Base-by-base conservation (phyloP, 208 protist species). In the Acanthamoeba divionensis region DNA sequence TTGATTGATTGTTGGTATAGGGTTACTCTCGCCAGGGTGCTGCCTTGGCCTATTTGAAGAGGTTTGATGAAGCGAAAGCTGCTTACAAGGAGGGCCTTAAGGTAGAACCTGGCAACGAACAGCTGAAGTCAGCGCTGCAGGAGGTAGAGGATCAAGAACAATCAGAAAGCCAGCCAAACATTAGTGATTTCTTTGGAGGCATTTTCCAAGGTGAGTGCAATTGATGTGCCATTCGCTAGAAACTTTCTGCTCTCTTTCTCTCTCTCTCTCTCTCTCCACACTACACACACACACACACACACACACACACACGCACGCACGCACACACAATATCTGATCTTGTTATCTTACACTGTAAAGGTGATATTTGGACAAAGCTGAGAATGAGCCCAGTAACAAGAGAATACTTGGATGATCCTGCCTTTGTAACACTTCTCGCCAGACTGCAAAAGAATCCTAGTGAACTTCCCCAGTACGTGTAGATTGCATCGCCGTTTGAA, bases 11-110 rank as follows among this genome's bases (percentile, higher is more conserved):
- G 54, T 55, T 21, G 24, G 5, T 29, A n/a, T 57, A 67, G 44
- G 60, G 91, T 50, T 96, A 96, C 85, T 93, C 79, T 2, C 93
- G 95, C 80, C 92, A 94, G 73, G 95, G 87, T n/a, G 89, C 93
- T 18, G 94, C 93, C 9, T 90, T 92, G 12, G 60, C 91, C 47
- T 91, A 90, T 45, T 31, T 94, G 4, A 66, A 86, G 8, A 29
- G 69, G 41, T 67, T 91, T 29, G 89, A 91, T 13, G 91, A 90
- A 1, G 93, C 93, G 1, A 87, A 88, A 12, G 82, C 15, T 0
- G 90, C 93, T 9, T 94, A 93, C 89, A 62, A 93, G 33, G 24
- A 90, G 5, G 91, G 91, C 45, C 57, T 95, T 10, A 44, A 47
- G 54, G 29, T 86, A 29, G 92, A 95, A 31, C 90, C 91, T 29